Base-by-base conservation (phyloP, 495 filamentous ascomycete species). In the Aspergillus sclerotiicarbonarius region DNA sequence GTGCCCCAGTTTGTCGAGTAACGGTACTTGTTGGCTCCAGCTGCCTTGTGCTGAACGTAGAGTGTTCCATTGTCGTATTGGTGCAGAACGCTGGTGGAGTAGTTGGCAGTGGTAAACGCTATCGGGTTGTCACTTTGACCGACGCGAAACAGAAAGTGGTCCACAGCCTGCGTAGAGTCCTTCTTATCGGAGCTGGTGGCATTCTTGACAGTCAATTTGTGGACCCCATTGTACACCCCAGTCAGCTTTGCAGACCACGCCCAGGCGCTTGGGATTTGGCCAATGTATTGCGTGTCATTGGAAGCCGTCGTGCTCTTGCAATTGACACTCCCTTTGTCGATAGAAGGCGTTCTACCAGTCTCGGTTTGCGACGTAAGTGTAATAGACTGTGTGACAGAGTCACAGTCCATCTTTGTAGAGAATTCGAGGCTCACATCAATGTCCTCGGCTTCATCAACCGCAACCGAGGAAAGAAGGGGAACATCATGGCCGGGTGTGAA, bases 401-500 rank as follows among this genome's bases (percentile, higher is more conserved):
- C 68, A 69, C 87, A 90, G 60, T 86, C 74, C 87, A 89, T 90
- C 44, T 78, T 64, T 0, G 71, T 72, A 2, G 83, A 87, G 70
- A 86, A 90, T 49, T 84, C 80, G 13, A 90, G 53, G 44, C 78
- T 68, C 35, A 87, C 62, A 3, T 76, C 58, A 6, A 86, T 61
- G 3, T 67, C 67, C 39, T 87, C 80, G 8, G 72, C 60, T 43
- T 79, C 71, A 29, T 69, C 72, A 0, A 76, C 67, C 13, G 41
- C 55, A 6, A 75, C 77, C 4, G 71, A 78, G 0, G 86, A 87
- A 7, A 80, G 63, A 0, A 88, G 54, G 2, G 85, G 82, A 0
- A 65, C 58, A 57, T 90, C 87, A 61, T 90, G 87, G 4, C 86
- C 85, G 0, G 87, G 87, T 0, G 67, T 53, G 60, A 90, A 85